Conservation (phyloP, 1,284 basidiomycete species). For the Stygiomarasmius scandens region DNA sequence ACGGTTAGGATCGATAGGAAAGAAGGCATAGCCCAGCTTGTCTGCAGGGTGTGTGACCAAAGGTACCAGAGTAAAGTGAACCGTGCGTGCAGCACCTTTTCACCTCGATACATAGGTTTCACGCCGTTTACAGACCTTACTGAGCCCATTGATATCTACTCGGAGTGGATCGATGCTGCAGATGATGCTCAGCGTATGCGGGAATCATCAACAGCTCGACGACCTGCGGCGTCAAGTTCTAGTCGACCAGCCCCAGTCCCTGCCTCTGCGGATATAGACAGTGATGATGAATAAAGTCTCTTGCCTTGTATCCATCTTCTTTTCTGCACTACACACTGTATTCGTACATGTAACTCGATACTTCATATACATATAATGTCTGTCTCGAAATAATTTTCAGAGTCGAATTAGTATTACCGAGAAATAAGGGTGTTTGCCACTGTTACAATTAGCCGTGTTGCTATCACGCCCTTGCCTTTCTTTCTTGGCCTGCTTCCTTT, state of each 20-base stretch:
- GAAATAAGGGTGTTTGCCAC: background rate
- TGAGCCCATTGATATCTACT: conserved; percentile 89
- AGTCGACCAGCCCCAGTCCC: conserved; percentile 49
- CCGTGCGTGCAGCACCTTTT: conserved; percentile 55
- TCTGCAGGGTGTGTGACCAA: conserved; percentile 82
- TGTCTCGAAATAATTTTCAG: too few species aligned
- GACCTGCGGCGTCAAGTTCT: conserved; percentile 57
- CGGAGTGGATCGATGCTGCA: conserved; percentile 90
- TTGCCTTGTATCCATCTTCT: background rate
- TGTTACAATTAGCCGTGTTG: conserved; percentile 1
- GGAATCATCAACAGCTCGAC: conserved; percentile 50
- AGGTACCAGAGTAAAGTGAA: conserved; percentile 83
- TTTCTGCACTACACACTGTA: conserved; percentile 4
- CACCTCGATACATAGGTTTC: conserved; percentile 18
- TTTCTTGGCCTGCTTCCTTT: background rate
- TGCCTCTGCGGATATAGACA: conserved; percentile 38
- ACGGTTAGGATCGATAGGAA: conserved; percentile 85
- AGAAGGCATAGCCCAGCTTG: conserved; percentile 76
- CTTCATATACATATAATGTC: background rate
- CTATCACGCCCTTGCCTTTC: conserved; percentile 4
- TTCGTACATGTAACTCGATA: conserved; percentile 2
- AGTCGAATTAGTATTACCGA: too few species aligned
- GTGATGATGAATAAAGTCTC: conserved; percentile 45
- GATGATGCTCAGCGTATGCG: conserved; percentile 71
- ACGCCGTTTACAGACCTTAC: conserved; percentile 63